These are phyloP conservation scores for Trichothecium sympodiale DNA, from an alignment of 2,329 filamentous ascomycete species.

Conservation along the genomic window DNA sequence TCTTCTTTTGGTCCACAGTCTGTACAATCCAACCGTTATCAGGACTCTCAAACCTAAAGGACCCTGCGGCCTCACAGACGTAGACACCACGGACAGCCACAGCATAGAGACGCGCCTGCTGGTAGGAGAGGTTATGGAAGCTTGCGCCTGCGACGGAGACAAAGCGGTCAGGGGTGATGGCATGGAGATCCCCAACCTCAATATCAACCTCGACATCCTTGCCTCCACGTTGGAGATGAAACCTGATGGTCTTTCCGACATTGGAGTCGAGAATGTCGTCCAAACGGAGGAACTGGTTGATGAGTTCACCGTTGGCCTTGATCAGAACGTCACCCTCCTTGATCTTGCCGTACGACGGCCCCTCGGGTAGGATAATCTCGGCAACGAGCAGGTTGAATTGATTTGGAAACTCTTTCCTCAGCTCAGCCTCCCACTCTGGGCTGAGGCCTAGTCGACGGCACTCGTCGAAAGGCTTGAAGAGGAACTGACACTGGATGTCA, in stretches of 20 bases:
- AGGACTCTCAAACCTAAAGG: constrained; percentile 85
- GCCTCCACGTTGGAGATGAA: constrained; percentile 82
- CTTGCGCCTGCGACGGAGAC: constrained; percentile 87
- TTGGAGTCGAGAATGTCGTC: constrained; percentile 87
- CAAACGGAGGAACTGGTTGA: constrained; percentile 85
- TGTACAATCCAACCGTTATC: constrained; percentile 92
- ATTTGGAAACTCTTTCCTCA: constrained; percentile 74
- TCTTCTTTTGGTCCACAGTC: constrained; percentile 83
- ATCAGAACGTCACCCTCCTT: constrained; percentile 91
- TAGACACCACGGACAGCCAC: constrained; percentile 88
- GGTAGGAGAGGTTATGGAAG: constrained; percentile 94
- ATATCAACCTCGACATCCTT: constrained; percentile 78
- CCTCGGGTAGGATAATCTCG: constrained; percentile 86
- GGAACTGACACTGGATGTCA: constrained; percentile 96
- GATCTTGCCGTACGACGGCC: constrained; percentile 75
- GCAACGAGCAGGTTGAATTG: constrained; percentile 96
- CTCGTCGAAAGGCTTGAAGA: constrained; percentile 95
- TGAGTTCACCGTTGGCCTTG: constrained; percentile 84
- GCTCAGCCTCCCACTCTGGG: constrained; percentile 73
- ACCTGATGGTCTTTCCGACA: constrained; percentile 65
- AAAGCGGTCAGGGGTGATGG: constrained; percentile 91
- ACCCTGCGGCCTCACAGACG: constrained; percentile 87
- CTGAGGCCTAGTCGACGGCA: constrained; percentile 81
- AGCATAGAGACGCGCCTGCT: constrained; percentile 91
- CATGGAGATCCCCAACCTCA: constrained; percentile 78